Evolutionary conservation across 176 grass and related monocot species (phyloP).

Genomic region (Lolium perenne): DNA sequence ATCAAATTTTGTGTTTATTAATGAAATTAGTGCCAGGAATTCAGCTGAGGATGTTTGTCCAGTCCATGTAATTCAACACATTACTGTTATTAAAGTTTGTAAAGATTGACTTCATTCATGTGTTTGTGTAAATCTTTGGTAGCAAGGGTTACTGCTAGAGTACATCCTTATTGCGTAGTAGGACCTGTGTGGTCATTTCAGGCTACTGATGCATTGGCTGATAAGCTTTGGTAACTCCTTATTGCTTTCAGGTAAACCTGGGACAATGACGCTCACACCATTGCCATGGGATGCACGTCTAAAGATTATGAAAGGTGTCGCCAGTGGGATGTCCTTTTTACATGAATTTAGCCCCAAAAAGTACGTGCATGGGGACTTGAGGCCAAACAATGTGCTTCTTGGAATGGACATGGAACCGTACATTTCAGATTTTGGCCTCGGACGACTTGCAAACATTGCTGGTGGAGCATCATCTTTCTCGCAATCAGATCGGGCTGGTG

Average conservation of each 20-base stretch:
- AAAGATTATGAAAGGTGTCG: slow-evolving; percentile 84
- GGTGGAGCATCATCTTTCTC: slow-evolving; percentile 68
- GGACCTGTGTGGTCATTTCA: slow-evolving; percentile 1
- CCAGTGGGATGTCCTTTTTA: slow-evolving; percentile 75
- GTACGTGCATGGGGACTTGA: slow-evolving; percentile 92
- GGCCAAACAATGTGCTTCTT: slow-evolving; percentile 86
- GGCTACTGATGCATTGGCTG: slow-evolving; percentile 9
- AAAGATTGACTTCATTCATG: slow-evolving; percentile 27
- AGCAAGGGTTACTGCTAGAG: slow-evolving; percentile 9
- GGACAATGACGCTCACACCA: slow-evolving; percentile 55
- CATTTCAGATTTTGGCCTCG: slow-evolving; percentile 92
- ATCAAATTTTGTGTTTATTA: neutral
- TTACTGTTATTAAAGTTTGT: neutral
- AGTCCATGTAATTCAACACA: neutral
- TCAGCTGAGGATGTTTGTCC: neutral
- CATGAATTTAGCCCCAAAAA: slow-evolving; percentile 97
- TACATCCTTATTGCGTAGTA: neutral
- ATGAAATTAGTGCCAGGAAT: slow-evolving; percentile 3
- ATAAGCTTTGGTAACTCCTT: slow-evolving; percentile 15
- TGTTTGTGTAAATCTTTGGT: slow-evolving; percentile 12
- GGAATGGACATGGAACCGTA: slow-evolving; percentile 70
- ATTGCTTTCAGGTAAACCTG: slow-evolving; percentile 67
- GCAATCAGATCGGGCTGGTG: slow-evolving; percentile 56
- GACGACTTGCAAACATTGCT: slow-evolving; percentile 86
- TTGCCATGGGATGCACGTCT: slow-evolving; percentile 71